phyloP scores from a whole-genome alignment of 768 basidiomycete genomes.

The Epithele typhae region DNA sequence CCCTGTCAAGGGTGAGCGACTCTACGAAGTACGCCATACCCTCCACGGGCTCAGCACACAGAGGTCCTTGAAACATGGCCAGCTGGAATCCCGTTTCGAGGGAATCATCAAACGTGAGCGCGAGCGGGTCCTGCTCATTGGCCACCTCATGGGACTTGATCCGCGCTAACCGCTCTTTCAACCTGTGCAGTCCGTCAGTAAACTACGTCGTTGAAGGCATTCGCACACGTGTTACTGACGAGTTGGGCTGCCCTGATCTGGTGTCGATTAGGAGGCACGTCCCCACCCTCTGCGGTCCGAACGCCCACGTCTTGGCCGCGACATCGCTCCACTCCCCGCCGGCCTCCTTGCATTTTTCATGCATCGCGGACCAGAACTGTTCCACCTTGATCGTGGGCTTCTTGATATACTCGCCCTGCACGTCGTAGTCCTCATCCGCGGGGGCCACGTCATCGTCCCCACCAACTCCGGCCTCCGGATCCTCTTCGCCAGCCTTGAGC shows the following conservation, averaged over 20 bases:
- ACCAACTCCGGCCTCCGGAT: neutral
- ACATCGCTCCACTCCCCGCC: slow-evolving; percentile 79
- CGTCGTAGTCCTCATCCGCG: slow-evolving; percentile 32
- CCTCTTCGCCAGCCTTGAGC: slow-evolving; percentile 18
- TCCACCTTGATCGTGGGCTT: slow-evolving; percentile 64
- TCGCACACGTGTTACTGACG: slow-evolving; percentile 40
- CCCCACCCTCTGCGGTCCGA: slow-evolving; percentile 86
- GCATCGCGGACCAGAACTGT: slow-evolving; percentile 76
- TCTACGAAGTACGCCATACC: slow-evolving; percentile 92
- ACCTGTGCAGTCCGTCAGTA: slow-evolving; percentile 30
- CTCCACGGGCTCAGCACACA: slow-evolving; percentile 93
- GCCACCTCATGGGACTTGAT: slow-evolving; percentile 31
- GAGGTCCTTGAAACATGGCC: slow-evolving; percentile 88
- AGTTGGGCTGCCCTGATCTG: slow-evolving; percentile 45
- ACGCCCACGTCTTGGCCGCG: slow-evolving; percentile 76
- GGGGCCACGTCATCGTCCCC: slow-evolving; percentile 12
- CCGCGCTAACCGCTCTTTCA: slow-evolving; percentile 46
- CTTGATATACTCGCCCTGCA: slow-evolving; percentile 55
- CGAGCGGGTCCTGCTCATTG: slow-evolving; percentile 18
- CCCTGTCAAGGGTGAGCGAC: slow-evolving; percentile 56
- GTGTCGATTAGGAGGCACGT: slow-evolving; percentile 83
- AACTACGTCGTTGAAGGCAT: neutral
- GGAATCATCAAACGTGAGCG: slow-evolving; percentile 69
- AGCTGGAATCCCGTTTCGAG: slow-evolving; percentile 95
- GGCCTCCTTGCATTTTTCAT: slow-evolving; percentile 55